phyloP scores from a whole-genome alignment of 495 filamentous ascomycete genomes.

The Hypoxylon fragiforme region DNA sequence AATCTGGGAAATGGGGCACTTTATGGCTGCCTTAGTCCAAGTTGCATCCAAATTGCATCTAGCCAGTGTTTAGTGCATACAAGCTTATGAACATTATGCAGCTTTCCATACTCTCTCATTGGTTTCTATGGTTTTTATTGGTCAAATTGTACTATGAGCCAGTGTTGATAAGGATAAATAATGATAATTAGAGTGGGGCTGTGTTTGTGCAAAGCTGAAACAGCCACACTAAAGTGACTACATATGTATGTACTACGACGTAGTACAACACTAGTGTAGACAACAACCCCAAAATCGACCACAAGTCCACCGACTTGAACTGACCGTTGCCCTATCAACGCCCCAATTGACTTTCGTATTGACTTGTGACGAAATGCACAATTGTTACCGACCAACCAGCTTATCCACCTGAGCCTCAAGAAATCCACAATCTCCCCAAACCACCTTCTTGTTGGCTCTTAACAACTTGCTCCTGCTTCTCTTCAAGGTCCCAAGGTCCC shows the following conservation, averaged over 20 bases:
- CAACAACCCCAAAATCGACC: too few species aligned
- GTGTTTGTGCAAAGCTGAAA: too few species aligned
- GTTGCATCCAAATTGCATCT: too few species aligned
- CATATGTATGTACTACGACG: too few species aligned
- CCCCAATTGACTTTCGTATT: slow-evolving; percentile 27
- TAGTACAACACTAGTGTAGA: too few species aligned
- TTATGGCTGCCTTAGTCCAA: too few species aligned
- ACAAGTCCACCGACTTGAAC: slow-evolving; percentile 4
- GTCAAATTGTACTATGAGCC: too few species aligned
- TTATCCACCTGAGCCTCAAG: slow-evolving; percentile 24
- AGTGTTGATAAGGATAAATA: not conserved
- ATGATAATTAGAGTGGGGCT: too few species aligned
- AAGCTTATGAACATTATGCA: not conserved
- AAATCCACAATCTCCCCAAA: slow-evolving; percentile 18
- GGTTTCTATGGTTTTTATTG: too few species aligned
- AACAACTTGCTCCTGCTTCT: slow-evolving; percentile 14
- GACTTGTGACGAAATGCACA: slow-evolving; percentile 41
- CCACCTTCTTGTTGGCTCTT: slow-evolving; percentile 2
- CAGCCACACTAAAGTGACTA: too few species aligned
- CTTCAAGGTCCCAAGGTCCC: slow-evolving; percentile 3
- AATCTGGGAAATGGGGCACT: too few species aligned
- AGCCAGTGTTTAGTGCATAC: not conserved
- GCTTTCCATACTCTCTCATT: not conserved
- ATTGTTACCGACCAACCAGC: slow-evolving; percentile 30
- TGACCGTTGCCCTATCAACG: slow-evolving; percentile 37